These are phyloP conservation scores for Corchorus capsularis DNA, from an alignment of 345 rosid genomes.

Conservation along the genomic window DNA sequence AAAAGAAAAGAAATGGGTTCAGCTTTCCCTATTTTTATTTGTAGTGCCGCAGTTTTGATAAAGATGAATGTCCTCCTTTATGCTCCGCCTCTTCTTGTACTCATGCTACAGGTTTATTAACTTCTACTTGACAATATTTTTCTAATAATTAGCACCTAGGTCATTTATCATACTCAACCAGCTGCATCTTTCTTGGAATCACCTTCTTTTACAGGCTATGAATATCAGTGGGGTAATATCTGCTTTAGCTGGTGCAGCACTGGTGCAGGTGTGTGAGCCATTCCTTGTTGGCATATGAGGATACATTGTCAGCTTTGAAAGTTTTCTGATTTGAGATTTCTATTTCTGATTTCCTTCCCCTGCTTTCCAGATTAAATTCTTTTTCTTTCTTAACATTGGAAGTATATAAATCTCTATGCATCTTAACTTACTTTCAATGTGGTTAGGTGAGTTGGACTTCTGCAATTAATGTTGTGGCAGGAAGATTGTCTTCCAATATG, in stretches of 20 bases:
- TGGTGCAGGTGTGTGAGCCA: conserved; percentile 68
- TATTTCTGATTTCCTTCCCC: conserved; percentile 4
- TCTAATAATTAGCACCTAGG: conserved; percentile 7
- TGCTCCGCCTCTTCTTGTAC: conserved; percentile 84
- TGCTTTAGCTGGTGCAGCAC: conserved; percentile 85
- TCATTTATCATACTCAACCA: conserved; percentile 22
- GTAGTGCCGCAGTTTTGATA: conserved; percentile 80
- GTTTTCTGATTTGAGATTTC: background rate
- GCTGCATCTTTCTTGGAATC: conserved; percentile 27
- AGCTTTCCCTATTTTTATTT: conserved; percentile 21
- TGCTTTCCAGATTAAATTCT: conserved; percentile 8
- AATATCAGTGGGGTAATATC: conserved; percentile 64
- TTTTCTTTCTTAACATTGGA: conserved; percentile 4
- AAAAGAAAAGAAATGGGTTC: conserved; percentile 19
- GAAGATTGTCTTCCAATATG: conserved; percentile 26
- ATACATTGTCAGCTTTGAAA: conserved; percentile 5
- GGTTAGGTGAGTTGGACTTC: conserved; percentile 66
- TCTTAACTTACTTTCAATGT: conserved; percentile 30
- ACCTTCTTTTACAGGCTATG: conserved; percentile 61
- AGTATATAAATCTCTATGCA: conserved; percentile 12
- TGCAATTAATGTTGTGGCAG: conserved; percentile 31
- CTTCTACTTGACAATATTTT: conserved; percentile 9
- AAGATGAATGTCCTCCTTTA: conserved; percentile 94
- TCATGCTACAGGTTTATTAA: conserved; percentile 68
- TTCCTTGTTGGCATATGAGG: conserved; percentile 21